phyloP scores from a whole-genome alignment of 2,329 filamentous ascomycete genomes.

The Pseudocercospora macadamiae region DNA sequence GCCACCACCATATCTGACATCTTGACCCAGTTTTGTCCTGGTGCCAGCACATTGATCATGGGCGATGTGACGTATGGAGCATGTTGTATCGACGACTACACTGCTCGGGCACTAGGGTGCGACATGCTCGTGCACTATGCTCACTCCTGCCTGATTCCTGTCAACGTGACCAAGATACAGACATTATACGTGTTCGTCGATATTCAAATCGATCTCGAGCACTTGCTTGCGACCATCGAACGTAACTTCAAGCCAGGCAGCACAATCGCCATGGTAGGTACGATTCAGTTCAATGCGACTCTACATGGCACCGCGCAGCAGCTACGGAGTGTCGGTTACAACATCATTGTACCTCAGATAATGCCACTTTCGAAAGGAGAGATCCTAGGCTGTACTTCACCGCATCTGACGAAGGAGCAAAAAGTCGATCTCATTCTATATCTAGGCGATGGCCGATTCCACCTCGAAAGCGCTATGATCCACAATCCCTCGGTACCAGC shows the following conservation, averaged over 20 bases:
- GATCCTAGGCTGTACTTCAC: conserved; percentile 96
- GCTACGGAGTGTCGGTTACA: conserved; percentile 82
- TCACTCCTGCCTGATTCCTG: conserved; percentile 93
- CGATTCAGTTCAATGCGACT: conserved; percentile 98
- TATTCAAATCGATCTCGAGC: conserved; percentile 89
- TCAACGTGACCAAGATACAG: conserved; percentile 95
- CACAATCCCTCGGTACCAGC: conserved; percentile 90
- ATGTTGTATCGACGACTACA: conserved; percentile 98
- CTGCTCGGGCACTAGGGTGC: conserved; percentile 88
- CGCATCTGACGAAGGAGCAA: conserved; percentile 60
- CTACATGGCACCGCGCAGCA: conserved; percentile 80
- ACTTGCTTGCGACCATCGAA: conserved; percentile 83
- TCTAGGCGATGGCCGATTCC: conserved; percentile 89
- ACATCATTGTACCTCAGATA: conserved; percentile 86
- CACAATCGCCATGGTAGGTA: conserved; percentile 89
- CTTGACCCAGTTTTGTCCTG: conserved; percentile 88
- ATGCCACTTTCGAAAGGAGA: conserved; percentile 91
- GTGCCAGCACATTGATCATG: conserved; percentile 94
- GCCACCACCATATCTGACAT: conserved; percentile 98
- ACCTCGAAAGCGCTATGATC: conserved; percentile 98
- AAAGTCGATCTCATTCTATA: conserved; percentile 80
- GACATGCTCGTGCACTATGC: conserved; percentile 96
- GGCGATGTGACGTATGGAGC: conserved; percentile 98
- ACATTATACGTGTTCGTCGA: conserved; percentile 98
- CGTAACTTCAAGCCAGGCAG: conserved; percentile 85